Conservation (phyloP, 306 rosid species). For the Alnus rubra region DNA sequence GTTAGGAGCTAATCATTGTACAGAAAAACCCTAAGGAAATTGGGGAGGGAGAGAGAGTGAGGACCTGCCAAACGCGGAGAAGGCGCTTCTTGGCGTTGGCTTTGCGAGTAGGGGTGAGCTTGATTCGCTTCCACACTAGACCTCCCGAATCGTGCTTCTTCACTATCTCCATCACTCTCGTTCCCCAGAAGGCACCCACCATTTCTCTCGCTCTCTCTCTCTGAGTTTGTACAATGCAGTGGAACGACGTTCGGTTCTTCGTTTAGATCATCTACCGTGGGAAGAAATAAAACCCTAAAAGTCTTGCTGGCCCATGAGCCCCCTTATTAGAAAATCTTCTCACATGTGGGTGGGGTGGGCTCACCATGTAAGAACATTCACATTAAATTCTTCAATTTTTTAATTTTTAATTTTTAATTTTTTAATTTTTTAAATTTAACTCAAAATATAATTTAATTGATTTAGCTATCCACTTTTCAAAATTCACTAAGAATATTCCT, state of each 20-base stretch:
- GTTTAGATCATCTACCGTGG: too few species aligned
- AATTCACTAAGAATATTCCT: too few species aligned
- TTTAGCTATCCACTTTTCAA: too few species aligned
- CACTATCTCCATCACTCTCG: slow-evolving; percentile 80
- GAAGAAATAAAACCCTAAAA: too few species aligned
- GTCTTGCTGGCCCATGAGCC: neutral
- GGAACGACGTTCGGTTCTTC: too few species aligned
- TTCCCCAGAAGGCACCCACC: slow-evolving; percentile 90
- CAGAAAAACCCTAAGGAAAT: slow-evolving; percentile 22
- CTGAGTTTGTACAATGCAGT: neutral
- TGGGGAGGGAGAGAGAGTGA: neutral
- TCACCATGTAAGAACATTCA: too few species aligned
- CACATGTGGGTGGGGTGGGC: too few species aligned
- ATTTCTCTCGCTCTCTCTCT: slow-evolving; percentile 23
- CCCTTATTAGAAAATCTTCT: too few species aligned
- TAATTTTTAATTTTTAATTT: too few species aligned
- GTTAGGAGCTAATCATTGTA: neutral
- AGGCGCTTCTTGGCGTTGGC: slow-evolving; percentile 97
- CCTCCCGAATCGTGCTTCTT: slow-evolving; percentile 97
- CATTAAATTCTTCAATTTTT: too few species aligned
- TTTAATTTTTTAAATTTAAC: too few species aligned
- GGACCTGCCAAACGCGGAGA: slow-evolving; percentile 92
- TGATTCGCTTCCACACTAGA: slow-evolving; percentile 85
- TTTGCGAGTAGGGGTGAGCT: slow-evolving; percentile 86
- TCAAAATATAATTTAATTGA: too few species aligned